Base-by-base conservation (phyloP, 306 rosid species). In the Cicer pinnatifidum region DNA sequence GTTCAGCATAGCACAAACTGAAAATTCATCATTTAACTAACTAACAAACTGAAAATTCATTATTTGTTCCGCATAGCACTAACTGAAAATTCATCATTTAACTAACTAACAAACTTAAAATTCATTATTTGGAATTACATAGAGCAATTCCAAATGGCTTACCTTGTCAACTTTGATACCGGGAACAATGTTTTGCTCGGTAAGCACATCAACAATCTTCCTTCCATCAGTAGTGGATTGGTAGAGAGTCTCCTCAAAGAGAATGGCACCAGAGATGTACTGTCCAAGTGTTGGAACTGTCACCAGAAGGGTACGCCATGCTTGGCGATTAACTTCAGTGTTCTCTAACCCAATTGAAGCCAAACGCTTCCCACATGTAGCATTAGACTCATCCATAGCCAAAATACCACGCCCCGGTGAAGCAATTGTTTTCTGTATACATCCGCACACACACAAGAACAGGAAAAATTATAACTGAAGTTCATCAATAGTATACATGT, bases 341-440 rank as follows among this genome's bases (percentile, higher is more conserved):
- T 92, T 92, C 84, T 92, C 96, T 16, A 92, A 50, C 56, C 97
- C 97, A 72, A 92, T 89, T 9, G 97, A 88, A 4, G 96, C 97
- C 43, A 92, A 75, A 70, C 96, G 90, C 85, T 92, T 92, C 47
- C 97, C 97, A 11, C 97, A 89, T 8, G 96, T 89, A 1, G 96
- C 97, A 71, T 92, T 92, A 0, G 97, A 92, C 83, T 92, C 97
- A n/a, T 92, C 96, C 97, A 92, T 92, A 3, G 97, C 92, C 90
- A 92, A 78, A 37, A 92, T 92, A 15, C 93, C 97, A 78, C 92
- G 97, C 23, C 96, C 97, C 0, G 97, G 96, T 6, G 96, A 89
- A 5, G 97, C 97, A 16, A 92, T 80, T 6, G 82, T 88, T 92
- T 88, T 92, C 66, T 59, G 10, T 13, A 59, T 12, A 17, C 17